phyloP scores from a whole-genome alignment of 345 rosid species.

The Nephelium lappaceum region DNA sequence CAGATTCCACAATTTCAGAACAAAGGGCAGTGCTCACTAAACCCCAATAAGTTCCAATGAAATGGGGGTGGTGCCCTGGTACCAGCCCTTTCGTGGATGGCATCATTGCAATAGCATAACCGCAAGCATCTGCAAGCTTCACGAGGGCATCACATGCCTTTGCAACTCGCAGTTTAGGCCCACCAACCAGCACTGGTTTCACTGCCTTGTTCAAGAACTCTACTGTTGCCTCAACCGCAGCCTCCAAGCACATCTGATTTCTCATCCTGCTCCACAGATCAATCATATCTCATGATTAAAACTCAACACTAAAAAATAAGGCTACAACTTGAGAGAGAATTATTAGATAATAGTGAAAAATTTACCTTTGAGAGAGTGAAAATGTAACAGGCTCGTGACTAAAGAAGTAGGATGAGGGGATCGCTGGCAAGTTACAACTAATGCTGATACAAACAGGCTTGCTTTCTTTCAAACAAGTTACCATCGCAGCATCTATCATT shows the following conservation, averaged over 20 bases:
- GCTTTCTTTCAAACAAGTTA: no score
- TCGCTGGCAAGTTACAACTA: no score
- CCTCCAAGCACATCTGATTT: constrained; percentile 55
- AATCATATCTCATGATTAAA: no score
- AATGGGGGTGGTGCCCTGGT: constrained; percentile 70
- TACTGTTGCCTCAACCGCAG: constrained; percentile 60
- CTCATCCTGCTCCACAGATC: constrained; percentile 39
- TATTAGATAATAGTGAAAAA: no score
- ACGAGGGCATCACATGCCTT: constrained; percentile 54
- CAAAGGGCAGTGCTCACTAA: constrained; percentile 69
- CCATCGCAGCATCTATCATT: no score
- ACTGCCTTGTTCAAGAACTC: constrained; percentile 71
- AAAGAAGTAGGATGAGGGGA: no score
- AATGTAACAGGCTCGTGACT: no score
- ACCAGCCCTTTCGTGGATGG: constrained; percentile 70
- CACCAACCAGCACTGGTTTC: constrained; percentile 72
- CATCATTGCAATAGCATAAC: constrained; percentile 63
- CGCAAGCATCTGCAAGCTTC: constrained; percentile 59
- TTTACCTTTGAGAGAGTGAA: no score
- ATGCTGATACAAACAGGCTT: no score
- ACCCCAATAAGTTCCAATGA: constrained; percentile 78
- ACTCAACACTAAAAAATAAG: no score
- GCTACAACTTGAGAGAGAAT: no score
- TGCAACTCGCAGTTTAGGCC: constrained; percentile 62
- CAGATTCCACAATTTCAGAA: constrained; percentile 74